Conservation (phyloP, 2,329 filamentous ascomycete species). For the Pestalotiopsis sp. region DNA sequence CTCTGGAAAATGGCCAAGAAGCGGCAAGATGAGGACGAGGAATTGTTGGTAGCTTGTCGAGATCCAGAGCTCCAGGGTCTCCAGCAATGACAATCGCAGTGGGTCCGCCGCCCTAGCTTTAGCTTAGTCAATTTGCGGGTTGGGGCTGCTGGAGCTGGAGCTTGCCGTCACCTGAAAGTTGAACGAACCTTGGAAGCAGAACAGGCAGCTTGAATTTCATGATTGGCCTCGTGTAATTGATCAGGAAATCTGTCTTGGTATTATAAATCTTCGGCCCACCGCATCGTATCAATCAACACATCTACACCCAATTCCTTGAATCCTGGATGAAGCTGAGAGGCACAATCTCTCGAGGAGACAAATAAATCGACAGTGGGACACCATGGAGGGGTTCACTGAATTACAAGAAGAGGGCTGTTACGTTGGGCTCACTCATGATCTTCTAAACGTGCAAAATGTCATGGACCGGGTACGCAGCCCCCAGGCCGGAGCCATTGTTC, state of each 20-base stretch:
- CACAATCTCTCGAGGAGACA: too few relatives aligned
- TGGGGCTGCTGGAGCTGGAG: too few relatives aligned
- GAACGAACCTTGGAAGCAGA: not conserved
- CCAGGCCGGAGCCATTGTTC: slow-evolving; percentile 73
- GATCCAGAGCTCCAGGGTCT: not conserved
- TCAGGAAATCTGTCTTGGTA: too few relatives aligned
- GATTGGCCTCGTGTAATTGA: not conserved
- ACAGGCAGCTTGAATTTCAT: not conserved
- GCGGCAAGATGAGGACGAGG: not conserved
- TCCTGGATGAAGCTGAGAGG: too few relatives aligned
- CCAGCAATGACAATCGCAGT: not conserved
- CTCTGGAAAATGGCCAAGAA: not conserved
- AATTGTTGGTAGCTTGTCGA: not conserved
- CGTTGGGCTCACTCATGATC: slow-evolving; percentile 68
- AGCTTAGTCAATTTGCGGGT: not conserved
- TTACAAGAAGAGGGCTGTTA: slow-evolving; percentile 56
- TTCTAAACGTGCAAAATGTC: slow-evolving; percentile 57
- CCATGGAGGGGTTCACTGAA: slow-evolving; percentile 38
- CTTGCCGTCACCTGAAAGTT: not conserved
- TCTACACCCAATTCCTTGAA: too few relatives aligned
- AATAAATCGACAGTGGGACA: not conserved
- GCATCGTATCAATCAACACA: too few relatives aligned
- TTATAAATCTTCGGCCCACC: too few relatives aligned
- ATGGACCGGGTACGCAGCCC: slow-evolving; percentile 73
- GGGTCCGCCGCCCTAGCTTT: not conserved